phyloP scores from a whole-genome alignment of 176 grass and related monocot genomes.

The Neostapfia colusana region DNA sequence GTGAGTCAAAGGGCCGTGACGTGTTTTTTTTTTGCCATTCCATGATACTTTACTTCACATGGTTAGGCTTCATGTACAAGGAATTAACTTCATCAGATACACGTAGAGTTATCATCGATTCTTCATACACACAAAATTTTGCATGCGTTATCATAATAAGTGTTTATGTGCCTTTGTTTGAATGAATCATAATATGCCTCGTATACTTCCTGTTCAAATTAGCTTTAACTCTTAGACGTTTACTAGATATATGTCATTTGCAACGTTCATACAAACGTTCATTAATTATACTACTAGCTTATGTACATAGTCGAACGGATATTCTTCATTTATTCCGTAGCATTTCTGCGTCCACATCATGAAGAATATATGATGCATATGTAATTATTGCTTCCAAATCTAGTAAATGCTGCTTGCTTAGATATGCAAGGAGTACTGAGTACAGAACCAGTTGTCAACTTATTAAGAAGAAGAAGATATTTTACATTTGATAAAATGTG shows the following conservation, averaged over 20 bases:
- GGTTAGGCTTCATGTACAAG: neutral
- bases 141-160: neutral
- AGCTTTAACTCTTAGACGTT: neutral
- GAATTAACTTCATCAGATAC: too few relatives aligned
- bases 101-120: neutral
- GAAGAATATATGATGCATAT: too few relatives aligned
- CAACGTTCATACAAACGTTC: neutral
- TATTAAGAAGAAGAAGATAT: too few relatives aligned
- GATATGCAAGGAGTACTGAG: too few relatives aligned
- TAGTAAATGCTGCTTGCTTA: too few relatives aligned
- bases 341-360: too few relatives aligned
- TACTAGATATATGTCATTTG: neutral
- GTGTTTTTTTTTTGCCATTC: neutral
- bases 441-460: too few relatives aligned
- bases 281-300: neutral
- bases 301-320: neutral
- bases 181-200: neutral
- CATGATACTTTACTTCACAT: neutral
- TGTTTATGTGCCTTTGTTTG: neutral
- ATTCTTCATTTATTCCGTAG: neutral
- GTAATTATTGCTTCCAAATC: too few relatives aligned
- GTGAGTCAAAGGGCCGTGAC: conserved; percentile 52
- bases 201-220: neutral
- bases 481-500: too few relatives aligned
- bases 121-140: neutral